Conservation (phyloP, 805 yeast genomes). For the Kodamaea sagamina region DNA sequence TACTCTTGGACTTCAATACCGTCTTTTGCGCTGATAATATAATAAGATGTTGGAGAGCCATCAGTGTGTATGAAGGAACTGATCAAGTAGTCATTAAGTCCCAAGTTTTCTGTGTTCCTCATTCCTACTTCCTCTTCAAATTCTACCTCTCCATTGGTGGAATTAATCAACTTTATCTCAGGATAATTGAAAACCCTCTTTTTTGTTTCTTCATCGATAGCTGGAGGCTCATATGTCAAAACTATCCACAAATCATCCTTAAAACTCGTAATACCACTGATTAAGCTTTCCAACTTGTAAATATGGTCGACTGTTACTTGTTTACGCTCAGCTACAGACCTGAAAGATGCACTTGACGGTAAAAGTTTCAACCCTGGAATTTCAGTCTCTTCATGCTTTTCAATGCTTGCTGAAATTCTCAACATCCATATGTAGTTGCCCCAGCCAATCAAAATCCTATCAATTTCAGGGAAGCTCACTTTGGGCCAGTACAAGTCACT, state of each 20-base stretch:
- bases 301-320: slow-evolving; percentile 48
- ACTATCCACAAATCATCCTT: slow-evolving; percentile 69
- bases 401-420: slow-evolving; percentile 33
- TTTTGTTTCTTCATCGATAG: slow-evolving; percentile 20
- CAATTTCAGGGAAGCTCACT: slow-evolving; percentile 62
- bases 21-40: slow-evolving; percentile 77
- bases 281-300: slow-evolving; percentile 50
- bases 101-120: slow-evolving; percentile 56
- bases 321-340: slow-evolving; percentile 40
- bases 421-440: slow-evolving; percentile 73
- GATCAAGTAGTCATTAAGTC: slow-evolving; percentile 78
- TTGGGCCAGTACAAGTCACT: slow-evolving; percentile 87
- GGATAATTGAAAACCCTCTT: slow-evolving; percentile 51
- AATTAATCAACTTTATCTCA: slow-evolving; percentile 70
- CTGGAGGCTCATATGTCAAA: slow-evolving; percentile 51
- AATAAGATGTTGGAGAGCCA: slow-evolving; percentile 48
- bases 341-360: slow-evolving; percentile 56
- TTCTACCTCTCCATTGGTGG: slow-evolving; percentile 65
- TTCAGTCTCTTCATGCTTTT: slow-evolving; percentile 14
- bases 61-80: slow-evolving; percentile 44
- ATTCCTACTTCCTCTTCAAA: slow-evolving; percentile 79
- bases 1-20: slow-evolving; percentile 74
- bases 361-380: slow-evolving; percentile 31
- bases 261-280: slow-evolving; percentile 79
- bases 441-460: slow-evolving; percentile 80